These are phyloP conservation scores for Ambrosia trifida DNA, from an alignment of 129 eudicot species.

Conservation along the genomic window DNA sequence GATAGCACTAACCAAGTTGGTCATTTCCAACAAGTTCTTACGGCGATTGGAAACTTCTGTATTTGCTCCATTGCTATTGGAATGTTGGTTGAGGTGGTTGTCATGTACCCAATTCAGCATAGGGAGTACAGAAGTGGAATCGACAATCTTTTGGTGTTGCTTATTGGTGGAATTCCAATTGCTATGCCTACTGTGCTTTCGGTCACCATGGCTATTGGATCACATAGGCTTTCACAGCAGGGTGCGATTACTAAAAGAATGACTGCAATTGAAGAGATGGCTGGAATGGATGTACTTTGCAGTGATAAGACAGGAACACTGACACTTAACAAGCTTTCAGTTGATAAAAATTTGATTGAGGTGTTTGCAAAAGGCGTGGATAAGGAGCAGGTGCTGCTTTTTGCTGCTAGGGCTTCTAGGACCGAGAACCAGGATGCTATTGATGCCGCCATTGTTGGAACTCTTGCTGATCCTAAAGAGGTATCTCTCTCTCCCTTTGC, in stretches of 20 bases:
- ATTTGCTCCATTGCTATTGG: constrained; percentile 89
- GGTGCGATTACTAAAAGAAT: constrained; percentile 93
- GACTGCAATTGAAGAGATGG: constrained; percentile 94
- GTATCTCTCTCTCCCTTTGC: constrained; percentile 20
- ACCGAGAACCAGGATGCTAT: constrained; percentile 88
- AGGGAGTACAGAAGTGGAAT: constrained; percentile 72
- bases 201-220: constrained; percentile 90
- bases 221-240: constrained; percentile 87
- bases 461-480: constrained; percentile 90
- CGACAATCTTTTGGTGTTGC: constrained; percentile 73
- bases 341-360: constrained; percentile 72
- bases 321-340: constrained; percentile 72
- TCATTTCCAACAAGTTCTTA: constrained; percentile 82
- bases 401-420: constrained; percentile 87
- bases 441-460: constrained; percentile 88
- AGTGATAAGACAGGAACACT: constrained; percentile 89
- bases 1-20: constrained; percentile 92
- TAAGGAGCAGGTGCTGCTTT: constrained; percentile 69
- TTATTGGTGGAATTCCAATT: constrained; percentile 89
- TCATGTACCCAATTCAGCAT: constrained; percentile 89
- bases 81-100: constrained; percentile 72
- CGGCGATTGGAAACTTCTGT: constrained; percentile 86
- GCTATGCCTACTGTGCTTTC: constrained; percentile 92
- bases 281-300: constrained; percentile 88
- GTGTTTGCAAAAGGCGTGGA: constrained; percentile 77